Conservation (phyloP, 352 stramenopile species). For the Phytophthora chlamydospora region DNA sequence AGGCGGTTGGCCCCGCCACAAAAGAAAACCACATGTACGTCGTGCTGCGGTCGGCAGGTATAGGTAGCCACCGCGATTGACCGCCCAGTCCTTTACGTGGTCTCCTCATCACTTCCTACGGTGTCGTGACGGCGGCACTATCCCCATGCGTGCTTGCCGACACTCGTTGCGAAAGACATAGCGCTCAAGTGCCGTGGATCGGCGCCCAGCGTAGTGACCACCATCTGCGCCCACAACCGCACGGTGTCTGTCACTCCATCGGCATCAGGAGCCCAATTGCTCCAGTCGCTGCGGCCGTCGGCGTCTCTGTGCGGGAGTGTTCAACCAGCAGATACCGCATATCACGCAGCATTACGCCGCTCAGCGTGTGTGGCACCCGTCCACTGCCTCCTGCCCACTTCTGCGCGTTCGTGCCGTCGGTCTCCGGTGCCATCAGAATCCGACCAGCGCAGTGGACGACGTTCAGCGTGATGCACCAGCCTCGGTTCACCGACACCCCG, state of each 20-base stretch:
- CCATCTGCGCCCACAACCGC: conserved; percentile 12
- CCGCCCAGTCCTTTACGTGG: neutral
- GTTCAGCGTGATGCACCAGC: conserved; percentile 1
- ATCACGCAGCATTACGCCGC: conserved; percentile 1
- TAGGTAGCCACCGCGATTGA: no score
- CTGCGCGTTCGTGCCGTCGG: conserved; percentile 2
- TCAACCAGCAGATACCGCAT: neutral
- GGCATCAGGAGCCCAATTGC: conserved; percentile 7
- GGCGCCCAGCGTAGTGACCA: neutral
- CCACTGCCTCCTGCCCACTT: conserved; percentile 10
- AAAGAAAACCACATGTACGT: neutral
- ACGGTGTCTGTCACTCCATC: conserved; percentile 1
- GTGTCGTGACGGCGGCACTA: neutral
- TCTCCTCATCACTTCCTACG: no score
- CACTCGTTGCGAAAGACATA: neutral
- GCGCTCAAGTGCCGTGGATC: conserved; percentile 7
- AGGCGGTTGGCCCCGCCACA: neutral
- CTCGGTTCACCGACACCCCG: conserved; percentile 15
- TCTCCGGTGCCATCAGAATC: conserved; percentile 13
- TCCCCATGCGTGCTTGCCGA: conserved; percentile 2
- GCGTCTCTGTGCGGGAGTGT: conserved; percentile 10
- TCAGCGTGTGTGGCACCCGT: conserved; percentile 5
- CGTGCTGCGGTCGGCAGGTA: no score
- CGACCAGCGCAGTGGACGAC: neutral
- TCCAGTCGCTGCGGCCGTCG: conserved; percentile 13